A percentile compares a stretch with the other conserved stretches of the same genome.
These are phyloP conservation scores for Penicillium sp. DNA, from an alignment of 2,329 filamentous ascomycete species.

Conservation along the genomic window DNA sequence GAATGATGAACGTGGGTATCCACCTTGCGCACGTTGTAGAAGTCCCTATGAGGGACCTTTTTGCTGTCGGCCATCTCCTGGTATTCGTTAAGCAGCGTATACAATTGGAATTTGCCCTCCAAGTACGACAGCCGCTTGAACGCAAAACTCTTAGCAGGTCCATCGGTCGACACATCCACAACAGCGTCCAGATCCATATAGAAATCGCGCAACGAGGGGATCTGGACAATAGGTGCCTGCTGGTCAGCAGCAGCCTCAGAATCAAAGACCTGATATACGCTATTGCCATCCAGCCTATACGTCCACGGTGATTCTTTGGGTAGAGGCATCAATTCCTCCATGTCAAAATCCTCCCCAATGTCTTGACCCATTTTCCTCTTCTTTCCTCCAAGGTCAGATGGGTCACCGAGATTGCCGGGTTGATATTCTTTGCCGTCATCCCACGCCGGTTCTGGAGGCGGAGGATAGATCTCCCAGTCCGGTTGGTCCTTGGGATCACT, in stretches of 20 bases:
- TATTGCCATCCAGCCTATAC: conserved; percentile 76
- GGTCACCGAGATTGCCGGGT: conserved; percentile 32
- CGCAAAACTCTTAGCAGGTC: conserved; percentile 94
- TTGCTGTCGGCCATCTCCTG: conserved; percentile 98
- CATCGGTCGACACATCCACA: conserved; percentile 86
- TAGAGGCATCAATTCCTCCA: conserved; percentile 73
- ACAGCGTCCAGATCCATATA: conserved; percentile 92
- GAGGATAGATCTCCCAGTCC: conserved; percentile 85
- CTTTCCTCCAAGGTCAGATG: conserved; percentile 53
- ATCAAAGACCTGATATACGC: conserved; percentile 92
- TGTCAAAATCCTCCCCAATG: conserved; percentile 88
- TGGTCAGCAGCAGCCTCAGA: conserved; percentile 61
- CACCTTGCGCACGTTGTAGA: conserved; percentile 98
- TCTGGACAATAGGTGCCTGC: conserved; percentile 69
- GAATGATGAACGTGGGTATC: conserved; percentile 99
- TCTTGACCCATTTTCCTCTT: conserved; percentile 82
- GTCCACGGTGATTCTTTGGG: conserved; percentile 69
- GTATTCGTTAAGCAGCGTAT: conserved; percentile 90
- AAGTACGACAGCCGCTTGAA: conserved; percentile 92
- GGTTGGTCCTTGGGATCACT: conserved; percentile 87
- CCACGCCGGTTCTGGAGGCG: conserved; percentile 90
- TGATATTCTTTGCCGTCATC: conserved; percentile 57
- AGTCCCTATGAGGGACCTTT: conserved; percentile 94
- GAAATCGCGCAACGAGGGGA: conserved; percentile 92
- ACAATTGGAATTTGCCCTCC: conserved; percentile 95